These are phyloP conservation scores for Neoascochyta sp. DNA, from an alignment of 2,329 filamentous ascomycete species.

Conservation along the genomic window DNA sequence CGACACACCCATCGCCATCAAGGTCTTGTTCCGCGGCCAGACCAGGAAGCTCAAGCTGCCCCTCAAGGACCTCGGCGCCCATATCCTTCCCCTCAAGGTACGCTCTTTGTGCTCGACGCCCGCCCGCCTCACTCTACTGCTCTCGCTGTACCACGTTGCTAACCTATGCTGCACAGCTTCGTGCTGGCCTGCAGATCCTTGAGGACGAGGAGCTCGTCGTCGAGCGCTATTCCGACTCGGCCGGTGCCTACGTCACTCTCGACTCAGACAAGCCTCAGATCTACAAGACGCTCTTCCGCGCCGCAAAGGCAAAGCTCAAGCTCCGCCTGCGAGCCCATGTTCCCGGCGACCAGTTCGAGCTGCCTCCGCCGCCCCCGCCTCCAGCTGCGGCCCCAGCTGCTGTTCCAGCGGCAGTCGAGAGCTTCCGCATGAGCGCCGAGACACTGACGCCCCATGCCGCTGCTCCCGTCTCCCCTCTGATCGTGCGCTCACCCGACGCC, in stretches of 20 bases:
- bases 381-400: conserved; percentile 6
- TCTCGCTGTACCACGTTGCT: conserved; percentile 13
- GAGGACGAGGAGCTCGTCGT: conserved; percentile 62
- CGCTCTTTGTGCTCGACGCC: conserved; percentile 37
- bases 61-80: conserved; percentile 74
- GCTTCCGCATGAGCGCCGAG: conserved; percentile 27
- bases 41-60: conserved; percentile 86
- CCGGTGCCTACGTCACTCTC: conserved; percentile 73
- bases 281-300: conserved; percentile 95
- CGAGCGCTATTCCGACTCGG: conserved; percentile 94
- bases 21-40: conserved; percentile 72
- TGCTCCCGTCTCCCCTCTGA: conserved; percentile 24
- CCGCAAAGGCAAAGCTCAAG: conserved; percentile 97
- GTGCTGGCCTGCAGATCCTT: conserved; percentile 63
- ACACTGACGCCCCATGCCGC: conserved; percentile 20
- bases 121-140: conserved; percentile 16
- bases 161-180: conserved; percentile 47
- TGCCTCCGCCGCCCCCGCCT: conserved; percentile 13
- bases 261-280: conserved; percentile 73
- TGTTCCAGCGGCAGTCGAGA: conserved; percentile 14
- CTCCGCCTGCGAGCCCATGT: conserved; percentile 76
- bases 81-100: conserved; percentile 79
- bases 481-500: conserved; percentile 25
- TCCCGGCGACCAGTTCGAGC: conserved; percentile 49
- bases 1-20: conserved; percentile 78